A percentile compares a stretch with the other conserved stretches of the same genome.
Conservation (phyloP, 805 yeast species). For the Candida sakaeoensis region DNA sequence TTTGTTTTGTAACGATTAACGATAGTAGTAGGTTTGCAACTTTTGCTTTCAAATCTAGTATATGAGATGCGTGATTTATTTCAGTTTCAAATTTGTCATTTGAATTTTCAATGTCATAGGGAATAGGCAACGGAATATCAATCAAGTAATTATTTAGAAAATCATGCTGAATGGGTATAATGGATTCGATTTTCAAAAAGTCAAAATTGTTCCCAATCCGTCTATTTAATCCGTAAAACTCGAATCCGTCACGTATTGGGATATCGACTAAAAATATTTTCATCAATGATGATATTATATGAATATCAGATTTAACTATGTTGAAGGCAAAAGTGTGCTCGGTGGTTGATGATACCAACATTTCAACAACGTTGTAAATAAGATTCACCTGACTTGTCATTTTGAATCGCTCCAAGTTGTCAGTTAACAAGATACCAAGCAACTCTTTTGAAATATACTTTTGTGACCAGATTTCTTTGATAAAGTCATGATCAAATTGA, state of each 20-base stretch:
- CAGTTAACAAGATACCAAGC: constrained; percentile 42
- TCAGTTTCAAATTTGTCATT: constrained; percentile 7
- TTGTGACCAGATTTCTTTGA: constrained; percentile 21
- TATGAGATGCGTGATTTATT: constrained; percentile 40
- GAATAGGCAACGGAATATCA: constrained; percentile 27
- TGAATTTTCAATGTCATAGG: constrained; percentile 13
- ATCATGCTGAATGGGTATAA: constrained; percentile 33
- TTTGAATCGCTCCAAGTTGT: constrained; percentile 42
- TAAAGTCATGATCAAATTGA: constrained; percentile 14
- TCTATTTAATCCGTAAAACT: constrained; percentile 53
- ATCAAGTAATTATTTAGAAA: constrained; percentile 19
- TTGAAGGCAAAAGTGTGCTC: constrained; percentile 25
- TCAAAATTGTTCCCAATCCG: constrained; percentile 49
- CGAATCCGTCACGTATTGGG: constrained; percentile 36
- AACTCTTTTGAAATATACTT: constrained; percentile 29
- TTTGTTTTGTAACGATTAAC: constrained; percentile 26
- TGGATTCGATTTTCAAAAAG: constrained; percentile 36
- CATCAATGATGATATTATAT: constrained; percentile 27
- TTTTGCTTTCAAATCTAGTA: constrained; percentile 39
- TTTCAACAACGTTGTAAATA: constrained; percentile 50
- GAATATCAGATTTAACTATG: constrained; percentile 12
- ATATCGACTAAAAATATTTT: constrained; percentile 40
- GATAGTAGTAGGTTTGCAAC: constrained; percentile 51
- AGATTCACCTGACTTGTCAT: constrained; percentile 43
- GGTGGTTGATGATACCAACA: constrained; percentile 43